Base-by-base conservation (phyloP, 805 yeast species). In the Cyberlindnera meyerae region DNA sequence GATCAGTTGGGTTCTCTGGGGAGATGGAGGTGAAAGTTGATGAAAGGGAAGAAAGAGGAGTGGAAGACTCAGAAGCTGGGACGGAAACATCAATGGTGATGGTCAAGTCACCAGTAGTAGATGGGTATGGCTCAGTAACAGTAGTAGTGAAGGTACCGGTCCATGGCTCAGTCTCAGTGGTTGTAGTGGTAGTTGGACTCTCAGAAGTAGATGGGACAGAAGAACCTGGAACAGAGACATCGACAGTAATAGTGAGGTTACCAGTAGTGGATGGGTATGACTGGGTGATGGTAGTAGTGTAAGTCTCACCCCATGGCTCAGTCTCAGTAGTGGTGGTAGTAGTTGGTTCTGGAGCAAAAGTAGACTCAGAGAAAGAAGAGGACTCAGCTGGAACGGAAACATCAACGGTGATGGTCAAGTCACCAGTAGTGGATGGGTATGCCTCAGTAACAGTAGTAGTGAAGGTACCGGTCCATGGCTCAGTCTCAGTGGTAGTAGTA, bases 341-440 rank as follows among this genome's bases (percentile, higher is more conserved):
- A 24, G 24, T 31, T 8, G 43, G 30, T 9, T 20, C 9, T 8
- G 22, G 22, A 20, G 22, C 22, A 20, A n/a, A n/a, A n/a, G n/a
- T n/a, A n/a, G n/a, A n/a, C n/a, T n/a, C n/a, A n/a, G n/a, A n/a
- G n/a, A n/a, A n/a, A n/a, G n/a, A n/a, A n/a, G n/a, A n/a, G n/a
- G n/a, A n/a, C n/a, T n/a, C n/a, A n/a, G 29, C 27, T 18, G 36
- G 37, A 28, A 25, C 33, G 13, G 36, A 15, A 27, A 38, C 36
- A 25, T 26, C 43, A 27, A 39, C 37, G 18, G 43, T 29, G 13
- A 32, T 42, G 7, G 55, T 47, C n/a, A 43, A 32, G 11, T 37
- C 36, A 21, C 40, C 40, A 34, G 39, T 17, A 49, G 48, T n/a
- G 2, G 53, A 43, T 9, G 57, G 18, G 31, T 21, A 18, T 11